Conservation (phyloP, 2,329 filamentous ascomycete species). For the Niveomyces coronatus region DNA sequence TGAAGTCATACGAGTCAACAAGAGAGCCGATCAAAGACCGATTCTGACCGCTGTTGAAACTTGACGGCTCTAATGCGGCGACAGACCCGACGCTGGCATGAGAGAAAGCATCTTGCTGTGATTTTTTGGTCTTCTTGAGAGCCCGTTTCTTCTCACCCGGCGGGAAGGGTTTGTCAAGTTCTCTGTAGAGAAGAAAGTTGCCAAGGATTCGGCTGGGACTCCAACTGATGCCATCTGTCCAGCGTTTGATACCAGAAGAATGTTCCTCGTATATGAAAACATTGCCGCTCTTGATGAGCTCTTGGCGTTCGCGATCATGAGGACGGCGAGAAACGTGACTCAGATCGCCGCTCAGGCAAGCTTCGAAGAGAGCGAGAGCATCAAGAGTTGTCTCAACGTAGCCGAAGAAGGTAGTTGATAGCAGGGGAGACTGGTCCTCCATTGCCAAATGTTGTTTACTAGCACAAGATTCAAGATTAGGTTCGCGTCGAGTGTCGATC, state of each 20-base stretch:
- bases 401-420: conserved; percentile 57
- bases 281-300: conserved; percentile 72
- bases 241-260: conserved; percentile 82
- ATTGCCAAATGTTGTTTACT: conserved; percentile 17
- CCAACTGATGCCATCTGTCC: conserved; percentile 89
- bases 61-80: conserved; percentile 8
- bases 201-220: conserved; percentile 78
- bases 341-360: conserved; percentile 58
- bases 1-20: conserved; percentile 85
- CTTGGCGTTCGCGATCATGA: conserved; percentile 70
- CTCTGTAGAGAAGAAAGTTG: conserved; percentile 78
- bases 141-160: conserved; percentile 80
- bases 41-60: conserved; percentile 21
- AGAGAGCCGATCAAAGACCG: conserved; percentile 62
- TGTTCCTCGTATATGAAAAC: conserved; percentile 91
- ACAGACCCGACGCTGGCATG: conserved; percentile 15
- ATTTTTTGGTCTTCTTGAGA: conserved; percentile 54
- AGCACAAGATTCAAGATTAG: conserved; percentile 1
- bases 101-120: conserved; percentile 19
- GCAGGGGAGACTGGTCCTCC: conserved; percentile 19
- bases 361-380: conserved; percentile 72
- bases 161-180: conserved; percentile 67
- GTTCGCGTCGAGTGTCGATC: too few species aligned
- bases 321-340: conserved; percentile 73
- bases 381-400: conserved; percentile 61